Evolutionary conservation across 2,329 filamentous ascomycete species (phyloP).

Genomic region (Aspergillus felis): DNA sequence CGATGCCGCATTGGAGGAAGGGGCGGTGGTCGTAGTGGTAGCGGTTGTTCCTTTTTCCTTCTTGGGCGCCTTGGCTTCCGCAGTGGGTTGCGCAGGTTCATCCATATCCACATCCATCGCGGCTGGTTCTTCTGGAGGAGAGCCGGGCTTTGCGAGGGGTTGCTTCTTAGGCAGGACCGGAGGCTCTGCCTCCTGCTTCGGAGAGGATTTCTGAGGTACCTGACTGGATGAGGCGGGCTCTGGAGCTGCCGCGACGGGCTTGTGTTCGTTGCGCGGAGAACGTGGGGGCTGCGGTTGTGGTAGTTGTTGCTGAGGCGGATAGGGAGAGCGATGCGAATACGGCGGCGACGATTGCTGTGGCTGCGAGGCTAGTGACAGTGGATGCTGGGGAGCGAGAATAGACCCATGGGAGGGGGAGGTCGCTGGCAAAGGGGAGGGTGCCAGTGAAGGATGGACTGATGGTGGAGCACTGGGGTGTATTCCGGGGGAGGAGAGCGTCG

Average conservation of each 20-base stretch:
- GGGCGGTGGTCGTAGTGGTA: conserved; percentile 42
- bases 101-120: conserved; percentile 35
- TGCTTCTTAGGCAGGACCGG: conserved; percentile 8
- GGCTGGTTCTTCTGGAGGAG: conserved; percentile 19
- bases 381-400: conserved; percentile 13
- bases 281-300: conserved; percentile 13
- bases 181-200: conserved; percentile 2
- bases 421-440: conserved; percentile 20
- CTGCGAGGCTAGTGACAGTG: conserved; percentile 8
- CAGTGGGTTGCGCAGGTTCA: conserved; percentile 14
- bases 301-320: conserved; percentile 20
- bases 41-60: conserved; percentile 44
- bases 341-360: conserved; percentile 18
- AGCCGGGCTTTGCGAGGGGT: conserved; percentile 13
- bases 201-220: neutral
- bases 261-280: conserved; percentile 13
- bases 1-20: conserved; percentile 51
- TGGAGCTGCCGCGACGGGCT: conserved; percentile 7
- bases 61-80: conserved; percentile 27
- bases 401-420: conserved; percentile 21
- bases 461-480: conserved; percentile 21
- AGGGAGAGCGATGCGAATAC: conserved; percentile 22
- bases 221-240: conserved; percentile 13
- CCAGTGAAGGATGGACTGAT: conserved; percentile 19
- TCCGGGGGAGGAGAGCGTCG: conserved; percentile 23